These are phyloP conservation scores for Candida cerambycidarum DNA, from an alignment of 805 yeast genomes.

Conservation along the genomic window DNA sequence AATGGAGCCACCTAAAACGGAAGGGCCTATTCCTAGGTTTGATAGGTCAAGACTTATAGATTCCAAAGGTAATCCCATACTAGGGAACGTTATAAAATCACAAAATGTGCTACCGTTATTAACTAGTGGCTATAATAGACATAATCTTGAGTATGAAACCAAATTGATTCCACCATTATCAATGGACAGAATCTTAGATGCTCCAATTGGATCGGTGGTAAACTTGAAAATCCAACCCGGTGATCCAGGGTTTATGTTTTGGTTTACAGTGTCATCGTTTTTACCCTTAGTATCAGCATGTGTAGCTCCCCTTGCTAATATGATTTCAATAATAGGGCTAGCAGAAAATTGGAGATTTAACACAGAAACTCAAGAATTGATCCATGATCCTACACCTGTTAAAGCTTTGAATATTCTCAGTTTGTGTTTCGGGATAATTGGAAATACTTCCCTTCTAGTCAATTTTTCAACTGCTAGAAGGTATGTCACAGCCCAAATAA, in stretches of 20 bases:
- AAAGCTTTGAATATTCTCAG: slow-evolving; percentile 61
- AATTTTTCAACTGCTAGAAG: slow-evolving; percentile 62
- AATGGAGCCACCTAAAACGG: neutral
- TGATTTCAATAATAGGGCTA: slow-evolving; percentile 69
- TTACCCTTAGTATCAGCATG: slow-evolving; percentile 79
- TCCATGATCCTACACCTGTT: slow-evolving; percentile 43
- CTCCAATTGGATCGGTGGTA: slow-evolving; percentile 32
- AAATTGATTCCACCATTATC: slow-evolving; percentile 21
- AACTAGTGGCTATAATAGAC: slow-evolving; percentile 11
- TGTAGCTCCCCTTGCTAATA: slow-evolving; percentile 74
- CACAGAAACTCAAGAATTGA: slow-evolving; percentile 20
- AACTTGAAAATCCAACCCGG: slow-evolving; percentile 38
- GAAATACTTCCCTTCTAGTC: slow-evolving; percentile 67
- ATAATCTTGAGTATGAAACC: slow-evolving; percentile 14
- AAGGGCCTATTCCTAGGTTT: neutral
- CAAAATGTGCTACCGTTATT: slow-evolving; percentile 7
- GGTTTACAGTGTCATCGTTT: slow-evolving; percentile 69
- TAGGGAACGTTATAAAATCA: slow-evolving; percentile 6
- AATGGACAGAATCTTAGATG: slow-evolving; percentile 29
- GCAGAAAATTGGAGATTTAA: slow-evolving; percentile 64
- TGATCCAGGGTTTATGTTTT: slow-evolving; percentile 37
- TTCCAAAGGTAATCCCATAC: slow-evolving; percentile 6
- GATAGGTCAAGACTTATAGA: slow-evolving; percentile 8
- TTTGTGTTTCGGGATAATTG: slow-evolving; percentile 60
- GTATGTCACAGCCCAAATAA: slow-evolving; percentile 60